Evolutionary conservation across 2,329 filamentous ascomycete species (phyloP), one percentile per base, ranked within the genome.

Genomic region (Phoma herbarum): DNA sequence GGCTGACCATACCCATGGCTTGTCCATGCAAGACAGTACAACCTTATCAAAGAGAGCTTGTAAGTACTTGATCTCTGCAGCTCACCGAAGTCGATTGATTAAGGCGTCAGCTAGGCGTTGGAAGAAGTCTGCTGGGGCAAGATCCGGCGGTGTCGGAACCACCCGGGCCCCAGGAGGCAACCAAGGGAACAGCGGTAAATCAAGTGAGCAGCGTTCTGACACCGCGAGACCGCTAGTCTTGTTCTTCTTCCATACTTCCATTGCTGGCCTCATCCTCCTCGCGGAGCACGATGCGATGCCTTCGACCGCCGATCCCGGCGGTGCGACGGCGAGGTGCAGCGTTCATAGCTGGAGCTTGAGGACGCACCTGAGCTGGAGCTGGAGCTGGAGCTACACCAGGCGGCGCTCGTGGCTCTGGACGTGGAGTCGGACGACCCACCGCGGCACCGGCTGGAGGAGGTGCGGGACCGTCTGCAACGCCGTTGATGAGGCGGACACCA

Each of bases 401-500:
- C 4, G 26, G 26, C 9, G 26, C 26, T n/a, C n/a, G n/a, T n/a
- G n/a, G n/a, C n/a, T n/a, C n/a, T n/a, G n/a, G n/a, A n/a, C n/a
- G n/a, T n/a, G n/a, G n/a, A n/a, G n/a, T n/a, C n/a, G n/a, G n/a
- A n/a, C n/a, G n/a, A n/a, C n/a, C n/a, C n/a, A n/a, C n/a, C n/a
- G n/a, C n/a, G n/a, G n/a, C n/a, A n/a, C n/a, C n/a, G n/a, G n/a
- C n/a, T n/a, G n/a, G 26, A 8, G 26, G 26, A 6, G 26, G 26
- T 9, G 26, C 26, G 11, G 11, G 37, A 22, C 37, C 16, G 1
- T 26, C 41, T 12, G 29, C 22, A 5, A 11, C 37, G 6, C 45
- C 52, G 16, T 57, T 51, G 18, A 41, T 26, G 10, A 51, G 26
- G 10, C 22, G 53, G 18, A 31, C 37, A 11, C 46, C 46, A 2